Evolutionary conservation across 192 early-diverging fungal genomes (phyloP).

Genomic region (Podila epicladia): DNA sequence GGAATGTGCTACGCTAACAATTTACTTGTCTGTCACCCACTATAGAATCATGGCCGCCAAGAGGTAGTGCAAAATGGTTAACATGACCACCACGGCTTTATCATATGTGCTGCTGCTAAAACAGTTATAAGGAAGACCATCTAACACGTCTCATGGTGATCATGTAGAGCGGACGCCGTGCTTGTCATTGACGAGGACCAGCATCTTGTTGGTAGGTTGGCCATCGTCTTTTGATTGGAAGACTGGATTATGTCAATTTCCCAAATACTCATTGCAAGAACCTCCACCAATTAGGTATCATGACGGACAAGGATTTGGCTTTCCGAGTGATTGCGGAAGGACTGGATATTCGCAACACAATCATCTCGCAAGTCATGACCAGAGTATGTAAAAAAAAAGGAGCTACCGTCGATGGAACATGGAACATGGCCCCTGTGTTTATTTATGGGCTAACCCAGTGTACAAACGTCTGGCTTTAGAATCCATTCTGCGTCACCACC

Average conservation of each 20-base stretch:
- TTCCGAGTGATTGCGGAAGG: constrained; percentile 88
- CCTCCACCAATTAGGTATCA: constrained; percentile 70
- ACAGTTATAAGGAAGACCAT: background rate
- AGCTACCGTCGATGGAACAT: too few relatives aligned
- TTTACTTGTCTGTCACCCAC: background rate
- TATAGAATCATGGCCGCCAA: constrained; percentile 52
- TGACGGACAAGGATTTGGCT: constrained; percentile 93
- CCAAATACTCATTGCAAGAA: background rate
- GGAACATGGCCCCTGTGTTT: background rate
- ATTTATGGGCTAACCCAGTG: background rate
- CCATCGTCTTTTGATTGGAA: background rate
- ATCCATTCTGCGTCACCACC: constrained; percentile 83
- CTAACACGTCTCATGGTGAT: background rate
- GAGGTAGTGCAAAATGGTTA: constrained; percentile 22
- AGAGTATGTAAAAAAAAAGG: constrained; percentile 15
- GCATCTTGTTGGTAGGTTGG: constrained; percentile 38
- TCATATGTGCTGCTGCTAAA: background rate
- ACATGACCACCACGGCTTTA: background rate
- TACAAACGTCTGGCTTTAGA: constrained; percentile 24
- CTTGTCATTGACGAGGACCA: constrained; percentile 54
- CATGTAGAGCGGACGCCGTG: constrained; percentile 51
- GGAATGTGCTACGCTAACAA: background rate
- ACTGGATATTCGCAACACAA: constrained; percentile 65
- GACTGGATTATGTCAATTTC: background rate
- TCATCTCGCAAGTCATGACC: constrained; percentile 85